phyloP scores from a whole-genome alignment of 2,329 filamentous ascomycete species.

The Aspergillus ustus region DNA sequence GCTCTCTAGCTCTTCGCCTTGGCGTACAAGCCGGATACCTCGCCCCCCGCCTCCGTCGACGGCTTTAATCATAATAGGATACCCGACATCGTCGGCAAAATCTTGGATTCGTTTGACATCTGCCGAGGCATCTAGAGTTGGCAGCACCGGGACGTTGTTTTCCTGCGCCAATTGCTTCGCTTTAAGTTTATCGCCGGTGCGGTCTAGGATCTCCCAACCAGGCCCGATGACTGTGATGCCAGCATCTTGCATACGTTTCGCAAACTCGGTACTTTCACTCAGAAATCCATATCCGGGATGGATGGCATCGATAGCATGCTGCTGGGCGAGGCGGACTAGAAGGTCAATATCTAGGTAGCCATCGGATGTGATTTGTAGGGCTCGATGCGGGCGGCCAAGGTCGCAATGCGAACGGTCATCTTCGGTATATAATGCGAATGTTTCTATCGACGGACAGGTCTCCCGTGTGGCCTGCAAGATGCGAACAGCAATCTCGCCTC shows the following conservation, averaged over 20 bases:
- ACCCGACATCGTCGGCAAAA: conserved; percentile 64
- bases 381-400: conserved; percentile 52
- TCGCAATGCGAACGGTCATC: conserved; percentile 61
- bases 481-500: conserved; percentile 68
- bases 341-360: conserved; percentile 59
- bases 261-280: conserved; percentile 59
- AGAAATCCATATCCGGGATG: conserved; percentile 69
- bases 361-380: conserved; percentile 56
- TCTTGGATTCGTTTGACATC: conserved; percentile 46
- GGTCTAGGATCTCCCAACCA: conserved; percentile 59
- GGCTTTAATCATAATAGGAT: conserved; percentile 67
- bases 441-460: conserved; percentile 54
- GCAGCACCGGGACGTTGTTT: conserved; percentile 58
- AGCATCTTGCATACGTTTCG: conserved; percentile 53
- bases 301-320: conserved; percentile 59
- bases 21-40: conserved; percentile 60
- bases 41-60: conserved; percentile 66
- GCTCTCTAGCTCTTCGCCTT: conserved; percentile 50
- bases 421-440: conserved; percentile 59
- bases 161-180: conserved; percentile 57
- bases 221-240: conserved; percentile 58
- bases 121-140: conserved; percentile 53
- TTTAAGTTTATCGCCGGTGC: conserved; percentile 62
- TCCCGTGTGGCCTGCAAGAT: conserved; percentile 65
- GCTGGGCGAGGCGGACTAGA: conserved; percentile 53